Evolutionary conservation across 495 filamentous ascomycete genomes (phyloP).

Genomic region (Saxophila tyrrhenica): DNA sequence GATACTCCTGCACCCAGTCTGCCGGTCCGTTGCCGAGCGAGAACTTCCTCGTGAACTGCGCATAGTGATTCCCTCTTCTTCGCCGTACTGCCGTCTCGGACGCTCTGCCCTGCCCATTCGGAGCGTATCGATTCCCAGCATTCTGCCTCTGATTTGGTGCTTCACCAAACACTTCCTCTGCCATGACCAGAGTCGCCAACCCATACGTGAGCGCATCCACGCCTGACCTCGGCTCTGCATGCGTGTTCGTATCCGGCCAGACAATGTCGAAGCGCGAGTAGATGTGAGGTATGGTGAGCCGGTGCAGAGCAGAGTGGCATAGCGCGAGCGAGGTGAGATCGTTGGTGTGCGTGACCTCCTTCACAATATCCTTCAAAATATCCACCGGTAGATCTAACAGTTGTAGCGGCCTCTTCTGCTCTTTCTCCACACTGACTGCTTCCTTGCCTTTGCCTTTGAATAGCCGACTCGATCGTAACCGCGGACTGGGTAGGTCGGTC

Average conservation of each 20-base stretch:
- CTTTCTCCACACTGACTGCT: slow-evolving; percentile 5
- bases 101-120: slow-evolving; percentile 8
- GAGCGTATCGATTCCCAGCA: slow-evolving; percentile 2
- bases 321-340: slow-evolving; percentile 75
- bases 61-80: slow-evolving; percentile 66
- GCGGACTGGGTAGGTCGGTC: slow-evolving; percentile 12
- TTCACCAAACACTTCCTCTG: slow-evolving; percentile 56
- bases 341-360: slow-evolving; percentile 84
- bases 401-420: slow-evolving; percentile 30
- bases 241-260: slow-evolving; percentile 66
- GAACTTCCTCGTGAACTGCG: slow-evolving; percentile 78
- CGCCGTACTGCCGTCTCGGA: slow-evolving; percentile 22
- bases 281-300: slow-evolving; percentile 70
- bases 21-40: slow-evolving; percentile 78
- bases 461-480: slow-evolving; percentile 11
- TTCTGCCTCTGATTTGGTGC: slow-evolving; percentile 27
- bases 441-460: slow-evolving; percentile 30
- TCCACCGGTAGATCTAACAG: slow-evolving; percentile 81
- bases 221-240: slow-evolving; percentile 55
- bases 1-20: slow-evolving; percentile 77
- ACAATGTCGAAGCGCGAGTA: slow-evolving; percentile 91
- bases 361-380: slow-evolving; percentile 75
- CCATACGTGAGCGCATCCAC: slow-evolving; percentile 91
- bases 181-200: slow-evolving; percentile 72
- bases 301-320: slow-evolving; percentile 75